These are phyloP conservation scores for Sporothrix globosa DNA, from an alignment of 2,329 filamentous ascomycete species.

Conservation along the genomic window DNA sequence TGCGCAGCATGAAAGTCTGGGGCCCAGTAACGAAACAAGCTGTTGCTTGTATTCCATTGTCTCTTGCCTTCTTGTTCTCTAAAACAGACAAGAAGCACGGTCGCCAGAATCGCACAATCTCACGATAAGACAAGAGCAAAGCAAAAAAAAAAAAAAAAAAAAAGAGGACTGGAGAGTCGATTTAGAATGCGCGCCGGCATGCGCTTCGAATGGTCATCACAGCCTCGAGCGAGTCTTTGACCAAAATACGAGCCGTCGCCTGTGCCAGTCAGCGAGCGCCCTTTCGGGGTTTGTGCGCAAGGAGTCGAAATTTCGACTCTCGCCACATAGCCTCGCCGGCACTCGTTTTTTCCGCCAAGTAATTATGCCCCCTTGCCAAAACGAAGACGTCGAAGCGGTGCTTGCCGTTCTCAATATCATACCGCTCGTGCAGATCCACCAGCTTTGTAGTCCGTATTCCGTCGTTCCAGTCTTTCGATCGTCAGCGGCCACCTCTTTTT, in stretches of 20 bases:
- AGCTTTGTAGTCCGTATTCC: background rate
- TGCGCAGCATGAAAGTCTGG: background rate
- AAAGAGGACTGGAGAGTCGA: background rate
- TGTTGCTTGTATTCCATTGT: too few species aligned
- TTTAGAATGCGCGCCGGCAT: background rate
- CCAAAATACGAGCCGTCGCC: background rate
- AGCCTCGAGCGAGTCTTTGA: slow-evolving; percentile 7
- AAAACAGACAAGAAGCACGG: too few species aligned
- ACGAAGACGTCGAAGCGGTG: background rate
- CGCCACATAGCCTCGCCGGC: slow-evolving; percentile 19
- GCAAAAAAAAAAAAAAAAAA: background rate
- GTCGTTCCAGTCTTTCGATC: background rate
- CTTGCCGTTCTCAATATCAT: background rate
- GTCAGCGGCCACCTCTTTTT: background rate
- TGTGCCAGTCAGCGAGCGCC: slow-evolving; percentile 21
- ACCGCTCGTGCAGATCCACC: background rate
- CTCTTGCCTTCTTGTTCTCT: too few species aligned
- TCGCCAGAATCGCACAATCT: too few species aligned
- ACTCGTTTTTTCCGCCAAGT: background rate
- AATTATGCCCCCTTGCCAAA: background rate
- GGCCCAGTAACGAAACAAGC: slow-evolving; percentile 2
- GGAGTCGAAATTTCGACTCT: background rate
- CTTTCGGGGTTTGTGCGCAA: background rate
- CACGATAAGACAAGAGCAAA: too few species aligned
- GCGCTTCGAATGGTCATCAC: background rate